Conservation (phyloP, 805 yeast genomes). For the Metschnikowia chrysomelidarum region DNA sequence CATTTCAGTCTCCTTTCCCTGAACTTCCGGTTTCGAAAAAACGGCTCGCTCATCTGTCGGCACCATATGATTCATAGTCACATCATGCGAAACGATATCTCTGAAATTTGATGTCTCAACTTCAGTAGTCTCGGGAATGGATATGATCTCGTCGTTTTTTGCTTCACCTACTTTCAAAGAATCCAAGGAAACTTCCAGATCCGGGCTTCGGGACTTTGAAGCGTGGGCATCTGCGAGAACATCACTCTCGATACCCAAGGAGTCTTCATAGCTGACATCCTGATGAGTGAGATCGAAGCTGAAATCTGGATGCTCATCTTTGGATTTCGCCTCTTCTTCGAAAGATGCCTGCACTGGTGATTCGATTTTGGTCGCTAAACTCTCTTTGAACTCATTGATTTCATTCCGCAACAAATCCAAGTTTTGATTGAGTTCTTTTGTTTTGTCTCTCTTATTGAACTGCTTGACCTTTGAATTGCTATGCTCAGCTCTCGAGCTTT, state of each 20-base stretch:
- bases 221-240: conserved; percentile 13
- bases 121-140: conserved; percentile 3
- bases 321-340: neutral
- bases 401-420: conserved; percentile 40
- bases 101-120: conserved; percentile 2
- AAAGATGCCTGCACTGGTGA: neutral
- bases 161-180: conserved; percentile 1
- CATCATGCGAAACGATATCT: conserved; percentile 3
- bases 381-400: conserved; percentile 45
- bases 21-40: neutral
- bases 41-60: conserved; percentile 1
- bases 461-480: conserved; percentile 1
- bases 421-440: conserved; percentile 40
- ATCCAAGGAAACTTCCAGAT: neutral
- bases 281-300: conserved; percentile 41
- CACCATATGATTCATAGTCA: neutral
- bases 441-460: conserved; percentile 21
- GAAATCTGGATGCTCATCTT: conserved; percentile 23
- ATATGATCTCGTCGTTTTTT: conserved; percentile 4
- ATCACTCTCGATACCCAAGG: conserved; percentile 35
- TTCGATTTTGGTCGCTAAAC: conserved; percentile 26
- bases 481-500: no score
- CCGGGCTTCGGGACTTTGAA: neutral
- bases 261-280: conserved; percentile 40
- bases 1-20: no score